A percentile compares a stretch with the other conserved stretches of the same genome.
These are phyloP conservation scores for Myxozyma vanderwaltii DNA, from an alignment of 805 yeast species.

Conservation along the genomic window DNA sequence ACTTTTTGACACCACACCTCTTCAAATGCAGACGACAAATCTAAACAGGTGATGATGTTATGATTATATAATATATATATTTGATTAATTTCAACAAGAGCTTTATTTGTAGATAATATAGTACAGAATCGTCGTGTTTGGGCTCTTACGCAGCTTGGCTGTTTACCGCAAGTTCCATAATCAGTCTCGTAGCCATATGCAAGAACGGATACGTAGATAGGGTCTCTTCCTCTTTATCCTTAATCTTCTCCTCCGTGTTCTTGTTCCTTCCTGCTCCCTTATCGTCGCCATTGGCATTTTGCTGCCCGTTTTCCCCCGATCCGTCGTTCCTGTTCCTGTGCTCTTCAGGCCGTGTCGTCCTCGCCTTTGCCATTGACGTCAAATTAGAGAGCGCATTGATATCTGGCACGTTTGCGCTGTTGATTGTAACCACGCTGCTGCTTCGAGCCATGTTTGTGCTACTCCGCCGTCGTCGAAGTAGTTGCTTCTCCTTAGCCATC, in stretches of 20 bases:
- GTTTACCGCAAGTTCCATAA: constrained; percentile 96
- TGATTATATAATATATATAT: not conserved
- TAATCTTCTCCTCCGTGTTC: constrained; percentile 12
- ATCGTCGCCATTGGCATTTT: not conserved
- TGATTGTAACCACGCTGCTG: constrained; percentile 25
- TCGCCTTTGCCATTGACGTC: constrained; percentile 16
- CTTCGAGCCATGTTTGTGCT: constrained; percentile 25
- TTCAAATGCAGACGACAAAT: too few species aligned
- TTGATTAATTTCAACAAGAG: not conserved
- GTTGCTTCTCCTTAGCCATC: constrained; percentile 29
- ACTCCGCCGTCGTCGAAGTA: constrained; percentile 28
- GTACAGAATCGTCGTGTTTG: not conserved
- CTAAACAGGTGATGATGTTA: too few species aligned
- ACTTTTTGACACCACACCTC: too few species aligned
- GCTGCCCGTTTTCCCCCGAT: not conserved
- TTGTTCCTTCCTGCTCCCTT: not conserved
- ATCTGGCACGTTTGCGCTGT: constrained; percentile 24
- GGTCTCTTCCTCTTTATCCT: constrained; percentile 67
- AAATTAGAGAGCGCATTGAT: constrained; percentile 26
- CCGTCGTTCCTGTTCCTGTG: not conserved
- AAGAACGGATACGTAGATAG: constrained; percentile 94
- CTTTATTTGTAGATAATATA: not conserved
- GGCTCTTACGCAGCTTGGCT: constrained; percentile 55
- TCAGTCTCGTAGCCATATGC: constrained; percentile 86
- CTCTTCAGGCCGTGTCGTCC: not conserved